A percentile compares a stretch with the other conserved stretches of the same genome.
Conservation (phyloP, 495 filamentous ascomycete genomes). For the Annulohypoxylon nitens region DNA sequence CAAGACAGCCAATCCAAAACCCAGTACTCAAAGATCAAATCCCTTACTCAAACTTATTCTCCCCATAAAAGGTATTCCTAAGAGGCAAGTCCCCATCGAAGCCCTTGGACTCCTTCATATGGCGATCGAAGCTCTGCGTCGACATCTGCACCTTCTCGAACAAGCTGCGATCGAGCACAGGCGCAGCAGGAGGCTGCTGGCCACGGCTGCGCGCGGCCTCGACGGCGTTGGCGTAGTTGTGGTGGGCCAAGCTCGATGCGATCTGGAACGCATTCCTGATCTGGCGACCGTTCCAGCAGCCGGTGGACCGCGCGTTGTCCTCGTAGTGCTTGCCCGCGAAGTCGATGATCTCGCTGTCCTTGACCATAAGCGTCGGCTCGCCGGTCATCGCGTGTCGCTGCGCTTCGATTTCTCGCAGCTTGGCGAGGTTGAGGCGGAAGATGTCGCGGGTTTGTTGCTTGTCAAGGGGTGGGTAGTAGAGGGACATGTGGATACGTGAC, state of each 20-base stretch:
- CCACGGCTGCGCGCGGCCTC: conserved; percentile 56
- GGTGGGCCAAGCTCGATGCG: conserved; percentile 70
- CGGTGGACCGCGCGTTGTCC: conserved; percentile 30
- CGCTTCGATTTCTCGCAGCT: conserved; percentile 66
- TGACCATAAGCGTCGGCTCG: conserved; percentile 47
- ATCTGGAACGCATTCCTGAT: conserved; percentile 73
- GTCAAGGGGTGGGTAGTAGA: conserved; percentile 72
- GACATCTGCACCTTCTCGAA: conserved; percentile 55
- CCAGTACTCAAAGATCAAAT: too few species aligned
- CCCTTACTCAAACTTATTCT: conserved; percentile 31
- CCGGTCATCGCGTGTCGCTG: conserved; percentile 52
- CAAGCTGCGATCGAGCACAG: conserved; percentile 45
- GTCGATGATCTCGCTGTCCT: conserved; percentile 60
- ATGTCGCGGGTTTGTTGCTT: conserved; percentile 79
- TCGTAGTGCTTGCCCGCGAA: conserved; percentile 75
- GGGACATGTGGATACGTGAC: conserved; percentile 62
- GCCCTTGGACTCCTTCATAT: conserved; percentile 48
- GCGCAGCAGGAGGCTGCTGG: conserved; percentile 46
- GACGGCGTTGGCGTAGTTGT: conserved; percentile 62
- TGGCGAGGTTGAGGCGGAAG: conserved; percentile 81
- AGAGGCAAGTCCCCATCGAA: conserved; percentile 37
- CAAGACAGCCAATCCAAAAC: neutral
- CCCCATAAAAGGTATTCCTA: conserved; percentile 40
- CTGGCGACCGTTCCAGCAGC: conserved; percentile 66
- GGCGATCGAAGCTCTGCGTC: conserved; percentile 51